Evolutionary conservation across 1,284 basidiomycete genomes (phyloP).

Genomic region (Testicularia cyperi): DNA sequence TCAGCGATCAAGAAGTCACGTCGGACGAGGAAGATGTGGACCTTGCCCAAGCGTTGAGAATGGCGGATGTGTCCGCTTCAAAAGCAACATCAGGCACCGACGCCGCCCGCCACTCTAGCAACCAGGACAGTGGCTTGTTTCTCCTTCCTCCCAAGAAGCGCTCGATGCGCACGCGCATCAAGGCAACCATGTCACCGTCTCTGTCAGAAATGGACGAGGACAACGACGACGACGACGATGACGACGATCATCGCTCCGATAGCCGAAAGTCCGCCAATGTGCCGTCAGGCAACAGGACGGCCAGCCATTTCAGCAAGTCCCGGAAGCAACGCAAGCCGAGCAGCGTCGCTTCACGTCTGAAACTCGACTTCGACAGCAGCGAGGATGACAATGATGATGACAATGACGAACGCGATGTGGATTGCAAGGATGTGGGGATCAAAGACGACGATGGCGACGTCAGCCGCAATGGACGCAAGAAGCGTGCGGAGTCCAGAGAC

Average conservation of each 20-base stretch:
- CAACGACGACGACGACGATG: neutral
- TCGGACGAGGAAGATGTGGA: constrained; percentile 46
- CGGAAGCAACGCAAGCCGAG: neutral
- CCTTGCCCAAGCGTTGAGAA: constrained; percentile 20
- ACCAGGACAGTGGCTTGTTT: constrained; percentile 14
- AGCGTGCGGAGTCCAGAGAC: too few relatives aligned
- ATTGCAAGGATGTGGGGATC: too few relatives aligned
- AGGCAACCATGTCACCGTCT: constrained; percentile 26
- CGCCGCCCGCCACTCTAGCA: too few relatives aligned
- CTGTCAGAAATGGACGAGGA: constrained; percentile 11
- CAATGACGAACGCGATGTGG: neutral
- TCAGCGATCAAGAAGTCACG: constrained; percentile 29
- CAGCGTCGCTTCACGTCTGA: neutral
- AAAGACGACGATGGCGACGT: constrained; percentile 4
- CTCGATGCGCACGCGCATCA: constrained; percentile 49
- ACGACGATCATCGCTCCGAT: neutral
- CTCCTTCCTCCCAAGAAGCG: constrained; percentile 55
- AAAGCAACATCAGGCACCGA: neutral
- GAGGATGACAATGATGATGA: constrained; percentile 3
- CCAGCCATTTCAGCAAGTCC: too few relatives aligned
- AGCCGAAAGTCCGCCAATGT: too few relatives aligned
- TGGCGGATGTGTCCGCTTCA: neutral
- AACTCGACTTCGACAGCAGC: neutral
- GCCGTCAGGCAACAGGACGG: too few relatives aligned
- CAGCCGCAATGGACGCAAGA: too few relatives aligned